Conservation (phyloP, 1,139 yeast genomes). For the Arxiozyma heterogenica region DNA sequence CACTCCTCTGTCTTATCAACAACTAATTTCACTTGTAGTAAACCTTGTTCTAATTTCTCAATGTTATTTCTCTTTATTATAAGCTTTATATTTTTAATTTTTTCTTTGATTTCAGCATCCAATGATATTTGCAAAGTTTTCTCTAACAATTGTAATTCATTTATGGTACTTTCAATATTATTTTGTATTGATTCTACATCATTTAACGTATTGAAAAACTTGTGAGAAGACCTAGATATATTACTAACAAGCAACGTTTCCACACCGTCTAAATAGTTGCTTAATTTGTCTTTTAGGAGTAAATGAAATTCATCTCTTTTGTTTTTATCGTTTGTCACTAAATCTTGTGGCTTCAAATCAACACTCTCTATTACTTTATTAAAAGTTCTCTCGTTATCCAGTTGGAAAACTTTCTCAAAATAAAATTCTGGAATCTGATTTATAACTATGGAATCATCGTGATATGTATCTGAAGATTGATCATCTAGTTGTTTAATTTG, state of each 20-base stretch:
- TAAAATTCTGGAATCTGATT: constrained; percentile 48
- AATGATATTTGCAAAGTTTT: constrained; percentile 39
- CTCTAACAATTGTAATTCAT: constrained; percentile 40
- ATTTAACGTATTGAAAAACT: constrained; percentile 76
- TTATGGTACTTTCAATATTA: constrained; percentile 47
- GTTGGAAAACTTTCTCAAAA: constrained; percentile 57
- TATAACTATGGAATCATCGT: constrained; percentile 29
- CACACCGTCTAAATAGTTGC: constrained; percentile 75
- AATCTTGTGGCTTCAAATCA: constrained; percentile 22
- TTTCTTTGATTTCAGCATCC: constrained; percentile 42
- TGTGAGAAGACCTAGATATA: constrained; percentile 73
- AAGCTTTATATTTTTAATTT: constrained; percentile 44
- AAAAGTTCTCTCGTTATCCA: constrained; percentile 84
- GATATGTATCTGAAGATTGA: constrained; percentile 24
- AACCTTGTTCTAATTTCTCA: constrained; percentile 50
- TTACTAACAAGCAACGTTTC: constrained; percentile 75
- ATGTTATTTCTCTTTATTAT: constrained; percentile 52
- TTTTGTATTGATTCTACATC: constrained; percentile 55
- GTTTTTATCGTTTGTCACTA: constrained; percentile 20
- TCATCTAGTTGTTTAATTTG: constrained; percentile 19
- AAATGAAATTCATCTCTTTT: constrained; percentile 31
- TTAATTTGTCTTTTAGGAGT: constrained; percentile 67
- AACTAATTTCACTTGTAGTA: constrained; percentile 54
- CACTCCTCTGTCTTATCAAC: constrained; percentile 40
- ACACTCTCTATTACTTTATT: constrained; percentile 49